A percentile compares a stretch with the other conserved stretches of the same genome.
These are phyloP conservation scores for Leucosporidium scottii DNA, from an alignment of 768 basidiomycete genomes.

Conservation along the genomic window DNA sequence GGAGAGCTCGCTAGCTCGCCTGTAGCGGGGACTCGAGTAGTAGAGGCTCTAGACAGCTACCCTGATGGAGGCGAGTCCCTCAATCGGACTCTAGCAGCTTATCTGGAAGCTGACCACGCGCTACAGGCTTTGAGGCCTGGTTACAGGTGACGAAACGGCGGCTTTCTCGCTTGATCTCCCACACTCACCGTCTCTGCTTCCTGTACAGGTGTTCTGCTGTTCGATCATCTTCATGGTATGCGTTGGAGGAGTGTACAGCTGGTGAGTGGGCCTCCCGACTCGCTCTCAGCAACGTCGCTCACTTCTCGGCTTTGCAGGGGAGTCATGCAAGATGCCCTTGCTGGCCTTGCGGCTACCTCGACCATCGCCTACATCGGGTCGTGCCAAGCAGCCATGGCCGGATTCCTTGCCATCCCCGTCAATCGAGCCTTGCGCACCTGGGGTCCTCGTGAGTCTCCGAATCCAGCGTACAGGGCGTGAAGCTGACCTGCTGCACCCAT, in stretches of 20 bases:
- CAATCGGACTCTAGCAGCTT: too few relatives aligned
- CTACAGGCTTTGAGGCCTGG: background rate
- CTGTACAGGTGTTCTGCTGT: background rate
- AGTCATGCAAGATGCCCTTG: slow-evolving; percentile 32
- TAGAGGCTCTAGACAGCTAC: slow-evolving; percentile 15
- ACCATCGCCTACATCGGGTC: slow-evolving; percentile 36
- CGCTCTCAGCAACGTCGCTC: background rate
- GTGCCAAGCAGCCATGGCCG: slow-evolving; percentile 13
- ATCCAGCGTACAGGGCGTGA: slow-evolving; percentile 19
- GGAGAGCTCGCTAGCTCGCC: too few relatives aligned
- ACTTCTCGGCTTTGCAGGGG: slow-evolving; percentile 16
- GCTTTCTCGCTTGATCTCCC: background rate
- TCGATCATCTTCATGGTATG: slow-evolving; percentile 13
- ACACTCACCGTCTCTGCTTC: background rate
- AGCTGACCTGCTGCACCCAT: slow-evolving; percentile 18
- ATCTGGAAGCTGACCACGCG: too few relatives aligned
- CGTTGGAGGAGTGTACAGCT: slow-evolving; percentile 9
- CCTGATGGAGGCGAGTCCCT: slow-evolving; percentile 8
- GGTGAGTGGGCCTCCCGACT: background rate
- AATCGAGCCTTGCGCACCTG: too few relatives aligned
- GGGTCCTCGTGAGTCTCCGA: background rate
- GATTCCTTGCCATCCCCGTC: slow-evolving; percentile 29
- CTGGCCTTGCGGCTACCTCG: slow-evolving; percentile 25
- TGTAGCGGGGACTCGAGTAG: too few relatives aligned
- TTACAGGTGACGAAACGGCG: background rate